These are phyloP conservation scores for Raphanus hybrid DNA, from an alignment of 441 rosid species.

Conservation along the genomic window DNA sequence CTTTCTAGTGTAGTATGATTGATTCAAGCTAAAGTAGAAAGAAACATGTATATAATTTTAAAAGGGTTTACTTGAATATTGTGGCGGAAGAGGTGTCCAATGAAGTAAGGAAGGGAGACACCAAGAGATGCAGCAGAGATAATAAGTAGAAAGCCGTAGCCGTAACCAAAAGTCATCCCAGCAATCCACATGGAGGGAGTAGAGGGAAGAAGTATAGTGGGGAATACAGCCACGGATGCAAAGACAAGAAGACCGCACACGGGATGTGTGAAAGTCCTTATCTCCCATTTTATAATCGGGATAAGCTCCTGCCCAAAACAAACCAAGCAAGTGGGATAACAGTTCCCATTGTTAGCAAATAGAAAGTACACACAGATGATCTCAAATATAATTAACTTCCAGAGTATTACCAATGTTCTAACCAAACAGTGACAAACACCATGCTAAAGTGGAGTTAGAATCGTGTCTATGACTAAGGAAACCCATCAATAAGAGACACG, in stretches of 20 bases:
- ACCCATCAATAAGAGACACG: background rate
- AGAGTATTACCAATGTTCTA: background rate
- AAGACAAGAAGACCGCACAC: slow-evolving; percentile 47
- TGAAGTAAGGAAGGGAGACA: slow-evolving; percentile 53
- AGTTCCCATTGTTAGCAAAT: background rate
- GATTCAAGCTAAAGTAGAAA: background rate
- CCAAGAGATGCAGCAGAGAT: slow-evolving; percentile 52
- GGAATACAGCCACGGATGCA: slow-evolving; percentile 52
- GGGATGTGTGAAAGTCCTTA: slow-evolving; percentile 41
- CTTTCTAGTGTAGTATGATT: background rate
- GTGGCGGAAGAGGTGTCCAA: slow-evolving; percentile 49
- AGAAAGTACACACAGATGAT: background rate
- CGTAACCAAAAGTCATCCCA: slow-evolving; percentile 61
- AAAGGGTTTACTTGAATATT: slow-evolving; percentile 33
- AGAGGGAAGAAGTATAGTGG: slow-evolving; percentile 51
- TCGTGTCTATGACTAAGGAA: background rate
- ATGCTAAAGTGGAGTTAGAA: background rate
- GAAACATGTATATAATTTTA: background rate
- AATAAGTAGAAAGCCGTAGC: slow-evolving; percentile 49
- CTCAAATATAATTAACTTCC: background rate
- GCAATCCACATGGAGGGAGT: slow-evolving; percentile 64
- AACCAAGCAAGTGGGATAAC: background rate
- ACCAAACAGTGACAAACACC: background rate
- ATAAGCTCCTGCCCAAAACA: slow-evolving; percentile 45
- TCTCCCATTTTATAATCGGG: slow-evolving; percentile 56